Evolutionary conservation across 169 alveolate species (phyloP).

Genomic region (Plasmodium yoelii): DNA sequence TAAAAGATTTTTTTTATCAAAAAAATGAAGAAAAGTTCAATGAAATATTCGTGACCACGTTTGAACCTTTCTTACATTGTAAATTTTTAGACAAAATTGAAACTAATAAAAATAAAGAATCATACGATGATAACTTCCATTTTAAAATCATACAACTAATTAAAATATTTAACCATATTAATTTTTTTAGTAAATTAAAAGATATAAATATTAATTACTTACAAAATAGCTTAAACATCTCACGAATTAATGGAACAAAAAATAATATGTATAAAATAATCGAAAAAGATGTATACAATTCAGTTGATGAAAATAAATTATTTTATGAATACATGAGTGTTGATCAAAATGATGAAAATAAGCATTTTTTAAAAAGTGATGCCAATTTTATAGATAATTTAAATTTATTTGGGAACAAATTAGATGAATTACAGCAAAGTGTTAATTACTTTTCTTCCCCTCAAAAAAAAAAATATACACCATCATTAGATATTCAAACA

Average conservation of each 20-base stretch:
- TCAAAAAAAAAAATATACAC: not conserved
- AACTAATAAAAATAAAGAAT: not conserved
- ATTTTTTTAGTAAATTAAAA: constrained; percentile 63
- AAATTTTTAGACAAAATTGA: not conserved
- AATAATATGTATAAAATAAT: not conserved
- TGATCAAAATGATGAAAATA: constrained; percentile 3
- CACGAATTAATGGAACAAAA: not conserved
- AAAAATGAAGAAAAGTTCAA: constrained; percentile 25
- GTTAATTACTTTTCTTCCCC: constrained; percentile 3
- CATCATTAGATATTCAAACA: not conserved
- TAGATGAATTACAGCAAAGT: constrained; percentile 12
- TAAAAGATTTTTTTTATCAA: constrained; percentile 47
- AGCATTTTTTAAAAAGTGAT: constrained; percentile 1
- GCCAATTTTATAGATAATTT: constrained; percentile 22
- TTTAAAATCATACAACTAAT: constrained; percentile 29
- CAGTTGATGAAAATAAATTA: constrained; percentile 17
- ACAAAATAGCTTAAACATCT: not conserved
- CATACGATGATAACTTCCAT: constrained; percentile 26
- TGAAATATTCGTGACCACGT: constrained; percentile 13
- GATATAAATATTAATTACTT: constrained; percentile 11
- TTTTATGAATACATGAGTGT: constrained; percentile 66
- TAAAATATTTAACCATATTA: constrained; percentile 48
- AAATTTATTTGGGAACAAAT: constrained; percentile 39
- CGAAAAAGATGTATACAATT: not conserved
- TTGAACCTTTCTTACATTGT: constrained; percentile 27